Conservation (phyloP, 257 asterid species). For the Catharanthus roseus region DNA sequence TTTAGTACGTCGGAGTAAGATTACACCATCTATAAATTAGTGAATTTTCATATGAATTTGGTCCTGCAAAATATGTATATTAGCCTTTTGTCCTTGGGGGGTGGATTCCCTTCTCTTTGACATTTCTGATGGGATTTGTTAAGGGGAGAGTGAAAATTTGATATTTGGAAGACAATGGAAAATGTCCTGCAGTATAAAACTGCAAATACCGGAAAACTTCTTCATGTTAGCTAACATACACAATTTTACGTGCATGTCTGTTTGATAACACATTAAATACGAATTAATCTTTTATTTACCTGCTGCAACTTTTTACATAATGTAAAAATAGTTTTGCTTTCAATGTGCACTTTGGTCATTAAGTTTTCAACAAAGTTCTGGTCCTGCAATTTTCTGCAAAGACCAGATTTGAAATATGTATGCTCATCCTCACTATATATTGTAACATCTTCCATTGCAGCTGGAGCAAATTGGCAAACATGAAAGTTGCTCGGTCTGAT, state of each 20-base stretch:
- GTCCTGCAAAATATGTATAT: background rate
- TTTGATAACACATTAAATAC: background rate
- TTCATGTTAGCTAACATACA: background rate
- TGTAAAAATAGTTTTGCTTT: background rate
- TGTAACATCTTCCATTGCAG: constrained; percentile 29
- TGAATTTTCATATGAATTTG: background rate
- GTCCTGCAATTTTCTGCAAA: background rate
- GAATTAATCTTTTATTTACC: too few species aligned
- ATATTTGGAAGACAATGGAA: background rate
- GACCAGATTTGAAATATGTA: too few species aligned
- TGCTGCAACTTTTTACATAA: too few species aligned
- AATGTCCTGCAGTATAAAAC: background rate
- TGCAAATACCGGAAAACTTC: background rate
- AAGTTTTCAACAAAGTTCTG: background rate
- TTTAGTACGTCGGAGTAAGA: background rate
- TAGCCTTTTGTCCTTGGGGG: background rate
- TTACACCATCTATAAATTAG: background rate
- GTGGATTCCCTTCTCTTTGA: background rate
- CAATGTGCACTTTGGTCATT: background rate
- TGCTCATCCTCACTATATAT: background rate
- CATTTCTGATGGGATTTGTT: background rate
- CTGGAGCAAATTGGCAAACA: constrained; percentile 73
- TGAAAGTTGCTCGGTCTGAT: constrained; percentile 74
- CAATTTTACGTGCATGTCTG: background rate
- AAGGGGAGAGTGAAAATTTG: background rate